Evolutionary conservation across 768 basidiomycete genomes (phyloP).

Genomic region (Kondoa malvinella): DNA sequence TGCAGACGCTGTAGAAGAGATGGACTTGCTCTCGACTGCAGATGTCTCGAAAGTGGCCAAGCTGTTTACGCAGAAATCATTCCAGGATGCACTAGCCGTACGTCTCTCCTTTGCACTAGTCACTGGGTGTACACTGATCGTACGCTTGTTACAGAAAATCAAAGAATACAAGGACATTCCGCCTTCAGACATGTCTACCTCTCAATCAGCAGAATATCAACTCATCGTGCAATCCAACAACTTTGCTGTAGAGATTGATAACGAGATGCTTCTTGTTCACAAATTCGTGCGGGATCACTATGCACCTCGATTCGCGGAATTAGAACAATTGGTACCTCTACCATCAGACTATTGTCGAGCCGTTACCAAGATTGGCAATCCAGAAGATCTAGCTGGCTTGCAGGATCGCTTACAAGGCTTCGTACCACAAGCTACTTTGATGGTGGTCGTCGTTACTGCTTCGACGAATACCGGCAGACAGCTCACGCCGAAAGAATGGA

Average conservation of each 20-base stretch:
- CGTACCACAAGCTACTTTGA: slow-evolving; percentile 73
- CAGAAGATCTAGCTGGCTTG: slow-evolving; percentile 32
- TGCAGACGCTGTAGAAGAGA: slow-evolving; percentile 77
- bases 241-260: slow-evolving; percentile 91
- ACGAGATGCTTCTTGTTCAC: slow-evolving; percentile 90
- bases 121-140: background rate
- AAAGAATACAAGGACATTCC: slow-evolving; percentile 68
- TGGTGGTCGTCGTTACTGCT: slow-evolving; percentile 90
- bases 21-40: slow-evolving; percentile 70
- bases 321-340: slow-evolving; percentile 74
- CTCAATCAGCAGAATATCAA: slow-evolving; percentile 85
- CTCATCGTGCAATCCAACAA: slow-evolving; percentile 97
- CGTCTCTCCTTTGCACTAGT: slow-evolving; percentile 11
- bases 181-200: slow-evolving; percentile 57
- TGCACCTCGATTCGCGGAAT: slow-evolving; percentile 80
- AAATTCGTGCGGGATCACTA: slow-evolving; percentile 99
- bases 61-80: slow-evolving; percentile 67
- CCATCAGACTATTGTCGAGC: slow-evolving; percentile 82
- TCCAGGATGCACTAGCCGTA: slow-evolving; percentile 73
- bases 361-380: slow-evolving; percentile 72
- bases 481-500: slow-evolving; percentile 55
- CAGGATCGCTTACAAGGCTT: slow-evolving; percentile 60
- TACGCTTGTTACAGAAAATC: slow-evolving; percentile 48
- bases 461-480: slow-evolving; percentile 69
- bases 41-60: slow-evolving; percentile 80